These are phyloP conservation scores for Amanita jacksonii DNA, from an alignment of 768 basidiomycete species.

Conservation along the genomic window DNA sequence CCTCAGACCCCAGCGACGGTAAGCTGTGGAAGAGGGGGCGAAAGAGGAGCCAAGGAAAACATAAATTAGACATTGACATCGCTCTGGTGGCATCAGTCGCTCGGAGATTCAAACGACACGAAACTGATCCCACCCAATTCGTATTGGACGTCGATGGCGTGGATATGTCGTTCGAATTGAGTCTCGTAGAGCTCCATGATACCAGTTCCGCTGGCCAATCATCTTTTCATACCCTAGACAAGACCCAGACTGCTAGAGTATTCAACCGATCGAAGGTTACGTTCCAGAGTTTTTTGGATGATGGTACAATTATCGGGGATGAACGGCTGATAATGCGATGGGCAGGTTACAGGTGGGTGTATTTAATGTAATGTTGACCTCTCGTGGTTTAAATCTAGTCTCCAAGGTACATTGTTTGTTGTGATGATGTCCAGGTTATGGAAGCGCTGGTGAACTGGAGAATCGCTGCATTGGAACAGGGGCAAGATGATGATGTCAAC, in stretches of 20 bases:
- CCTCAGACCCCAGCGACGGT: slow-evolving; percentile 3
- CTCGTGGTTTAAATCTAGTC: neutral
- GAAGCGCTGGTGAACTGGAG: slow-evolving; percentile 69
- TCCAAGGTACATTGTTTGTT: slow-evolving; percentile 65
- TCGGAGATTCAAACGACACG: slow-evolving; percentile 46
- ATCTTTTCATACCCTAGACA: slow-evolving; percentile 27
- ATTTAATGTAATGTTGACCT: neutral
- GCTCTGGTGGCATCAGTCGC: slow-evolving; percentile 5
- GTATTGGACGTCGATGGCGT: slow-evolving; percentile 53
- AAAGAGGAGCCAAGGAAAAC: slow-evolving; percentile 6
- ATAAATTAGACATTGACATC: slow-evolving; percentile 5
- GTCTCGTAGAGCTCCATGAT: slow-evolving; percentile 36
- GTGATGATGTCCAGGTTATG: slow-evolving; percentile 67
- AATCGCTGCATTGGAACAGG: slow-evolving; percentile 24
- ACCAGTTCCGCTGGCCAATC: slow-evolving; percentile 20
- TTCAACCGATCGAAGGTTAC: slow-evolving; percentile 59
- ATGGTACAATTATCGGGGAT: slow-evolving; percentile 51
- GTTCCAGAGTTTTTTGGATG: slow-evolving; percentile 55
- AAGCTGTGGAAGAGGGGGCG: slow-evolving; percentile 11
- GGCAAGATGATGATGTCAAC: slow-evolving; percentile 21
- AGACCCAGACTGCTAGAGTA: slow-evolving; percentile 40
- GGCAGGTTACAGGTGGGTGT: slow-evolving; percentile 56
- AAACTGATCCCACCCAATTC: slow-evolving; percentile 53
- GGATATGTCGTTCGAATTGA: slow-evolving; percentile 63
- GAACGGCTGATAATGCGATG: slow-evolving; percentile 68